Percentiles rank a stretch among this genome's conserved stretches.
Evolutionary conservation across 306 rosid genomes (phyloP).

Genomic region (Cucurbita pepo): DNA sequence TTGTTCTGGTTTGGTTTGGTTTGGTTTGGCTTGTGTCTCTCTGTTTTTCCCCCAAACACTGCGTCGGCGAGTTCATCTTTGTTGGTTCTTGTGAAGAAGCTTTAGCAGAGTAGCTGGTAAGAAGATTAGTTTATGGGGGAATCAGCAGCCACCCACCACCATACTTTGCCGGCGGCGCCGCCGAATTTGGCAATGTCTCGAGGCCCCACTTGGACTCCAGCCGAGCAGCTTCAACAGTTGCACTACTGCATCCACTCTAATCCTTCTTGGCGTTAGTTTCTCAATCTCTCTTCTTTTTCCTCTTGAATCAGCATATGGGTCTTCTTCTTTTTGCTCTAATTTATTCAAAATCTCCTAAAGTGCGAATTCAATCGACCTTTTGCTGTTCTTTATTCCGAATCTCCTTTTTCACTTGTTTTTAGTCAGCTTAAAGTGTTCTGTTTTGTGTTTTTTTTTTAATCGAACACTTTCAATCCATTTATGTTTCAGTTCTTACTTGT

Average conservation of each 20-base stretch:
- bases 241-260: constrained; percentile 92
- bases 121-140: constrained; percentile 45
- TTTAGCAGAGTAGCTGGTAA: neutral
- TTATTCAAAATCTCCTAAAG: constrained; percentile 1
- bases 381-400: constrained; percentile 13
- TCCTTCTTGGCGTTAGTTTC: constrained; percentile 92
- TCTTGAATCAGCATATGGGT: neutral
- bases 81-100: neutral
- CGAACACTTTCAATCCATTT: neutral
- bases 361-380: constrained; percentile 6
- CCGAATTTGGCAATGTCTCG: constrained; percentile 25
- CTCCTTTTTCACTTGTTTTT: constrained; percentile 1
- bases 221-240: constrained; percentile 73
- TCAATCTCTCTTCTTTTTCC: neutral
- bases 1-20: neutral
- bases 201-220: constrained; percentile 68
- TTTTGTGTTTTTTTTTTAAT: neutral
- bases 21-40: neutral
- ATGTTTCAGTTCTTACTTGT: neutral
- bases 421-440: neutral
- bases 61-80: neutral
- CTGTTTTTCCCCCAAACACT: neutral
- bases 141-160: constrained; percentile 36
- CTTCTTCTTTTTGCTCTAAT: neutral
- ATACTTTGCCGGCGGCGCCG: constrained; percentile 25